Evolutionary conservation across 129 eudicot genomes (phyloP), one percentile per base, ranked within the genome.

Genomic region (Heracleum sosnowskyi): DNA sequence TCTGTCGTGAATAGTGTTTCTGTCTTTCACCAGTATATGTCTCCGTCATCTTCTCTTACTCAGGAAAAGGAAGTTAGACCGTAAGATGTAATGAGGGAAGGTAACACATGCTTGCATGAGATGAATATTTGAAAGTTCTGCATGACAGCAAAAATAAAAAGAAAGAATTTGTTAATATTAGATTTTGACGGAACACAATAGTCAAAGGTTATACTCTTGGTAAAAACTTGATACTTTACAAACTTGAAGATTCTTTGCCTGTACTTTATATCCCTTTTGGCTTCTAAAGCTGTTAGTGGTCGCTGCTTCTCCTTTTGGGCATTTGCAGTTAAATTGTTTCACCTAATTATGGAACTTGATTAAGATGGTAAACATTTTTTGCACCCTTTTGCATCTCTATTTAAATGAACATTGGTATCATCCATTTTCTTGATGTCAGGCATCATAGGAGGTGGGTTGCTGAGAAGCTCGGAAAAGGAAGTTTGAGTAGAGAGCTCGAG

Each of bases 371-470:
- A 0, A 20, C 62, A 53, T 53, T 4, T 4, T 53, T 53, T 22
- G 28, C 28, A 22, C 62, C 62, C 28, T 11, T 53, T 53, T 53
- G 28, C 28, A 53, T 53, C 28, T 53, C 6, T 37, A 28, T 31
- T 73, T 35, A 64, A 37, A 64, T 79, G 80, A 49, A 53, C 34
- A 29, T 18, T 72, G 10, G 46, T 71, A 36, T 78, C 62, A 75
- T 45, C 55, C 4, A n/a, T 46, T 42, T 71, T 78, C 4, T 80
- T 82, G 69, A 34, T 88, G 73, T 74, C 82, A 96, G 99, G 99
- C 99, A 96, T 87, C 99, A 96, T 79, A 86, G 99, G 79, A 87
- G 99, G 83, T 96, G 99, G 99, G 84, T 92, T 86, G 99, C 97
- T 73, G 99, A 92, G 85, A 96, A 90, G 85, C 83, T 96, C 55